Base-by-base conservation (phyloP, 1,139 yeast genomes). In the Saccharomycopsis hybrid region DNA sequence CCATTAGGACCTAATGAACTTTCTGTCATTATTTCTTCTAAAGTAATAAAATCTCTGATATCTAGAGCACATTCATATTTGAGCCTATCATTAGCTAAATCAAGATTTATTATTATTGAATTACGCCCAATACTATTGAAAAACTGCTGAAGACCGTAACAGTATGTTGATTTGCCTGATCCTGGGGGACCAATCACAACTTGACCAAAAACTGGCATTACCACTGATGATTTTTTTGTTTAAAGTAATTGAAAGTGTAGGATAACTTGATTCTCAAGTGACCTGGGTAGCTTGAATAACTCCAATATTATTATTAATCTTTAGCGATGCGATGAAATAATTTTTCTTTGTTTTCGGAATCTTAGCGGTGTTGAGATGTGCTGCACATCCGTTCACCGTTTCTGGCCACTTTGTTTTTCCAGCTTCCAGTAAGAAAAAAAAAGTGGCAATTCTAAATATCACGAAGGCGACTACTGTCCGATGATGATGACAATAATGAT, bases 101-200 rank as follows among this genome's bases (percentile, higher is more conserved):
- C 99, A 54, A 94, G 72, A 62, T 94, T 94, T 35, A 94, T 73
- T 2, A 92, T 76, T 39, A 86, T 74, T 52, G 87, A 82, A 59
- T 87, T 85, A 52, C 99, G 72, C 5, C 99, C 99, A 45, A 94
- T 88, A 1, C 97, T 96, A 53, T 85, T 82, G 59, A 90, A 74
- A 64, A 94, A 92, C 71, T 92, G 97, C 59, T 77, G 77, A 82
- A 92, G 79, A 30, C 98, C 98, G 64, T 81, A 73, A 63, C 97
- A 89, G 64, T 87, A 94, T 0, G 98, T 94, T 0, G 97, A 87
- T 62, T 94, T 94, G 1, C 99, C 99, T 0, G 96, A 77, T 1
- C 98, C 99, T 0, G 99, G 98, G 0, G 98, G 97, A 0, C 99
- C 99, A 37, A 94, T 87, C 11, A 92, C 92, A 25, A 92, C 78